Evolutionary conservation across 2,329 filamentous ascomycete genomes (phyloP), one percentile per base, ranked within the genome.

Genomic region (Parafenestella ontariensis): DNA sequence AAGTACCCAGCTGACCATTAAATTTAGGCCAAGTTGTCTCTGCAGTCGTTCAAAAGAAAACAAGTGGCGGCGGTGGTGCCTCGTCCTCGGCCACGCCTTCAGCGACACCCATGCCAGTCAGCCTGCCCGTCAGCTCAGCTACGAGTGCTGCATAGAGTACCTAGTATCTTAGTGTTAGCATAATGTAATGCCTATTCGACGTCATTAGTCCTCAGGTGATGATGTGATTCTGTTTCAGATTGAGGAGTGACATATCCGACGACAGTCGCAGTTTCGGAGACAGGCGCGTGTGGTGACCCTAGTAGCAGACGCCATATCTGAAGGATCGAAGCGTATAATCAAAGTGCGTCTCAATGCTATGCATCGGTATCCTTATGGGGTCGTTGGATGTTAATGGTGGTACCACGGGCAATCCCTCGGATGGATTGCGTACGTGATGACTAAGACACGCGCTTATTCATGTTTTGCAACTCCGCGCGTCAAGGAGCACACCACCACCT

Each of bases 21-120:
- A 24, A 3, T 48, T 15, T 31, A 64, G 82, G 82, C 0, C 83
- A 85, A 69, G 80, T 85, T 13, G 81, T 85, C 24, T 80, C 82
- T 59, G 82, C 83, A 9, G 70, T 70, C 4, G 78, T 79, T 9
- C 70, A 74, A 53, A 75, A 75, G 68, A 57, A 61, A 48, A 61
- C 33, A 6, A 60, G 64, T 9, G 57, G 69, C 18, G 62, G 65
- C n/a, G 56, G 61, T 5, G 46, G 53, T 29, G 24, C 46, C 28
- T 46, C 50, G 11, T 18, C 55, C 9, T 54, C 61, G 28, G 60
- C 59, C 56, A 64, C 65, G 28, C 64, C 61, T 26, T 58, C 62
- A 37, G 51, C 46, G 20, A 70, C 59, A 41, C 68, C 65, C 46
- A 77, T 62, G 60, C 74, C 61, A 17, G 74, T 66, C 31, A 64